These are phyloP conservation scores for Mycena capillaripes DNA, from an alignment of 768 basidiomycete species.

Conservation along the genomic window DNA sequence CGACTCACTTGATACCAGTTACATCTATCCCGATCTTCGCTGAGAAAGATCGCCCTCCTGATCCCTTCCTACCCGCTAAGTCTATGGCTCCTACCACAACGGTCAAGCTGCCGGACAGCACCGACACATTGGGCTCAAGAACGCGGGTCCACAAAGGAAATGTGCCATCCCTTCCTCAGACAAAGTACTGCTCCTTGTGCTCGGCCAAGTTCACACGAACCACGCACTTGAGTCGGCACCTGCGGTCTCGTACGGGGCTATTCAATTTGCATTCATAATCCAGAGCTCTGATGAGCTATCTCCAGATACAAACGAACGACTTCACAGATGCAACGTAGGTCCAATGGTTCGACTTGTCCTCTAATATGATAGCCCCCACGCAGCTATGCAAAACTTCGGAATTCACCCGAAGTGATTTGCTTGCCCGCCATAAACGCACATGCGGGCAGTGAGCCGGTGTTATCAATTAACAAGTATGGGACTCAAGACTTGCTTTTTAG, in stretches of 20 bases:
- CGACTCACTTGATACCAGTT: no score
- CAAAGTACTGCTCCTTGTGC: conserved; percentile 76
- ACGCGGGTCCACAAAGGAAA: no score
- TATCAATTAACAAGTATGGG: neutral
- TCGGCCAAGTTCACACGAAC: conserved; percentile 82
- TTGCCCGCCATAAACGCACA: conserved; percentile 79
- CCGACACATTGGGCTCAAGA: no score
- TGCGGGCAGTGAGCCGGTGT: conserved; percentile 78
- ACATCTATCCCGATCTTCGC: no score
- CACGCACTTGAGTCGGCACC: conserved; percentile 79
- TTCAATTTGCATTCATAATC: neutral
- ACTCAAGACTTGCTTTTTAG: conserved; percentile 48
- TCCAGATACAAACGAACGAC: conserved; percentile 76
- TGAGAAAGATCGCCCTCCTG: no score
- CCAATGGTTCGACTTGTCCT: neutral
- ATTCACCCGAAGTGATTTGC: conserved; percentile 80
- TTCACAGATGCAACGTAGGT: conserved; percentile 74
- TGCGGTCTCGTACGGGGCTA: conserved; percentile 74
- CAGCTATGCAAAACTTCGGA: conserved; percentile 74
- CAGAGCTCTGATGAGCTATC: conserved; percentile 4
- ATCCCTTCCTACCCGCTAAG: no score
- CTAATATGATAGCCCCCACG: conserved; percentile 25
- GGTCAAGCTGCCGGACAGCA: no score
- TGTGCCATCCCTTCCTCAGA: no score
- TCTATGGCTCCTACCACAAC: no score